A percentile compares a stretch with the other conserved stretches of the same genome.
These are phyloP conservation scores for Neurospora sp. DNA, from an alignment of 495 filamentous ascomycete genomes.

Conservation along the genomic window DNA sequence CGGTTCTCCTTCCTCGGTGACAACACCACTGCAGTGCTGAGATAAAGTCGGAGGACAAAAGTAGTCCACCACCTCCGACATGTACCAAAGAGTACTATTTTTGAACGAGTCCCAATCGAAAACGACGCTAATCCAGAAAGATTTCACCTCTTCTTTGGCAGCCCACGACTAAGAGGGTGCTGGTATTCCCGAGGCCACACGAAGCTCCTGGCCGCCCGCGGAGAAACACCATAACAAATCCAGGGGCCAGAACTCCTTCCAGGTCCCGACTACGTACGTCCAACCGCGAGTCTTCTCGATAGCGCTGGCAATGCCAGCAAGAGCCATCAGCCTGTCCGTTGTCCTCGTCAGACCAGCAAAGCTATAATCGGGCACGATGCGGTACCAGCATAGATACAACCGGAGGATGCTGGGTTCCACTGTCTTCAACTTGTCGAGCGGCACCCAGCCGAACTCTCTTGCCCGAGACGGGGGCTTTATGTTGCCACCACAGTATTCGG, in stretches of 20 bases:
- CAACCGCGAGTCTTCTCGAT: neutral
- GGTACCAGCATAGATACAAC: neutral
- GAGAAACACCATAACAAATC: neutral
- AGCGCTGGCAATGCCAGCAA: neutral
- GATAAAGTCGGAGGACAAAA: neutral
- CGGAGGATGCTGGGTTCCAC: neutral
- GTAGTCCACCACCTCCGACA: neutral
- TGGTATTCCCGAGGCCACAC: neutral
- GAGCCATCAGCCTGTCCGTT: neutral
- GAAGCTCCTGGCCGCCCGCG: neutral
- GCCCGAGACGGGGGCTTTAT: neutral
- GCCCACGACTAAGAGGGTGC: neutral
- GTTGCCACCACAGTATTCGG: neutral
- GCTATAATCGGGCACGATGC: neutral
- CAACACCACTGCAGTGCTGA: rapidly evolving
- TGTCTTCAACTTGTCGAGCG: neutral
- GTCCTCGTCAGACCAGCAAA: neutral
- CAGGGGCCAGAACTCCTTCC: neutral
- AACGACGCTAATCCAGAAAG: neutral
- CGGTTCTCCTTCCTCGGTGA: neutral
- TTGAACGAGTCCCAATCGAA: neutral
- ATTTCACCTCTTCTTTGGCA: neutral
- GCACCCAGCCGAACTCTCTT: neutral
- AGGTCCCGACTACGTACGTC: neutral
- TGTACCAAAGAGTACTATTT: neutral